Percentiles rank a stretch among this genome's conserved stretches.
These are phyloP conservation scores for Aspergillus texensis DNA, from an alignment of 2,329 filamentous ascomycete species.

Conservation along the genomic window DNA sequence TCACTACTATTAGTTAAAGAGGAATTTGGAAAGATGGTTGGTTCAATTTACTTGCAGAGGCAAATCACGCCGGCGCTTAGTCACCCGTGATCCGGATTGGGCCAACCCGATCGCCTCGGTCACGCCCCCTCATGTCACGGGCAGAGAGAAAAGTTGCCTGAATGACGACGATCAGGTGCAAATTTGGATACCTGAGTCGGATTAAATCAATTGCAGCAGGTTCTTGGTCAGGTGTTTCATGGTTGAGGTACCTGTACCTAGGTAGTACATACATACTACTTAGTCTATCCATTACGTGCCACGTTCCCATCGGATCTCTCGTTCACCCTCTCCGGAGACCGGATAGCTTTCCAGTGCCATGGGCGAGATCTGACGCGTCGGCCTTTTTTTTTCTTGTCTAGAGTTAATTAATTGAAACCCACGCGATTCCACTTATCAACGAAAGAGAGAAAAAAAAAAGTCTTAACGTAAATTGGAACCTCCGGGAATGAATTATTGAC, in stretches of 20 bases:
- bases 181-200: not conserved
- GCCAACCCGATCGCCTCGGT: slow-evolving; percentile 8
- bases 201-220: not conserved
- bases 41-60: slow-evolving; percentile 2
- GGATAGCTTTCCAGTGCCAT: not conserved
- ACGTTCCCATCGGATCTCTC: not conserved
- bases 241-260: not conserved
- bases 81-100: slow-evolving; percentile 9
- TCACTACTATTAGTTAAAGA: not conserved
- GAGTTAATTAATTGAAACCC: too few species aligned
- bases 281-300: not conserved
- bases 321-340: not conserved
- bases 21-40: slow-evolving; percentile 1
- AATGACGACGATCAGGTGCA: not conserved
- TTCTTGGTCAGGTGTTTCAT: not conserved
- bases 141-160: not conserved
- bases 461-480: not conserved
- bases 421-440: too few species aligned
- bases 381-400: too few species aligned
- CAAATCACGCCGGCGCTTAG: slow-evolving; percentile 7
- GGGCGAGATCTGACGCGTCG: not conserved
- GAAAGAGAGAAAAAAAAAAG: not conserved
- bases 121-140: not conserved
- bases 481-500: not conserved
- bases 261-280: not conserved